phyloP scores from a whole-genome alignment of 1,284 basidiomycete genomes.

The Sphagnurus paluster region DNA sequence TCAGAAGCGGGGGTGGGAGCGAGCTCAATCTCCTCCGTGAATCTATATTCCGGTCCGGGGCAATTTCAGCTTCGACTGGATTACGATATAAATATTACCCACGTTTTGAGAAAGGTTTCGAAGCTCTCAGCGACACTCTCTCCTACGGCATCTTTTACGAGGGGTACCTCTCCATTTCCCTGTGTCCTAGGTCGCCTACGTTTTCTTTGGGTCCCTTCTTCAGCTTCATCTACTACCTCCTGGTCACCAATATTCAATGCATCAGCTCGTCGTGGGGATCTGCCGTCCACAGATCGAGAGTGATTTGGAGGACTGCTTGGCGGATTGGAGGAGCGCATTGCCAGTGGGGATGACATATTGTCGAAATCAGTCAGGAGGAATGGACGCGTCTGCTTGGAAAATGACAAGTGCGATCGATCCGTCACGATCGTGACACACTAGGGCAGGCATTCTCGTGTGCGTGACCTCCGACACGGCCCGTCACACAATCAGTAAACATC shows the following conservation, averaged over 20 bases:
- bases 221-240: constrained; percentile 44
- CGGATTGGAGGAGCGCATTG: constrained; percentile 50
- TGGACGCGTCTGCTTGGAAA: constrained; percentile 27
- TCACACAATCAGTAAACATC: constrained; percentile 11
- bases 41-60: constrained; percentile 58
- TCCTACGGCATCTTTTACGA: constrained; percentile 90
- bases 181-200: constrained; percentile 51
- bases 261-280: constrained; percentile 50
- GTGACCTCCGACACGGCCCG: constrained; percentile 21
- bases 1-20: constrained; percentile 76
- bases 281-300: constrained; percentile 41
- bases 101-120: constrained; percentile 89
- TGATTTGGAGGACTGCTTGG: constrained; percentile 68
- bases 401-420: constrained; percentile 20
- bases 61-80: constrained; percentile 8
- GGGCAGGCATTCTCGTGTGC: constrained; percentile 40
- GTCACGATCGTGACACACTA: constrained; percentile 28
- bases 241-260: constrained; percentile 63
- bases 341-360: constrained; percentile 37
- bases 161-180: constrained; percentile 67
- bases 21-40: constrained; percentile 76
- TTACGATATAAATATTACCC: constrained; percentile 30
- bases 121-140: constrained; percentile 92
- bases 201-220: constrained; percentile 40
- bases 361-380: constrained; percentile 29